phyloP scores from a whole-genome alignment of 495 filamentous ascomycete genomes.

The Penicillium ucsense region DNA sequence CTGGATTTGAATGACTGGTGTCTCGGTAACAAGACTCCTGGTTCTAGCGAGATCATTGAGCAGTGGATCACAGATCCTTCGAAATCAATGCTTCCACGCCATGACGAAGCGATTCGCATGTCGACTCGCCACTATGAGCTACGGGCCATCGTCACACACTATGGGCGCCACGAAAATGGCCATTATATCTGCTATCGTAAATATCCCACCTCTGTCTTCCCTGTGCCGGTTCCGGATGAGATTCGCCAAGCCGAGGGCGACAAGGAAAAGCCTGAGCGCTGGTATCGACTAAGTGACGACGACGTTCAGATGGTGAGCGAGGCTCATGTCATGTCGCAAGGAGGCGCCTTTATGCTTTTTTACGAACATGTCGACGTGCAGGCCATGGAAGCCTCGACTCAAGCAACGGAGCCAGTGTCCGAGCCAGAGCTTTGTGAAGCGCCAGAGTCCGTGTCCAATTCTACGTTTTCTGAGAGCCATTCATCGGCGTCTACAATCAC shows the following conservation, averaged over 20 bases:
- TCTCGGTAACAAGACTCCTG: slow-evolving; percentile 40
- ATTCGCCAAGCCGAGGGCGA: slow-evolving; percentile 27
- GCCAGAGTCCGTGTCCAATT: slow-evolving; percentile 15
- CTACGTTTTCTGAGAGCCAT: slow-evolving; percentile 14
- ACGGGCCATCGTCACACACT: slow-evolving; percentile 79
- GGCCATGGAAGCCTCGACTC: background rate
- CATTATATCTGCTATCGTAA: slow-evolving; percentile 90
- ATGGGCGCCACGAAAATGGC: slow-evolving; percentile 85
- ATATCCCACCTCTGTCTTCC: slow-evolving; percentile 37
- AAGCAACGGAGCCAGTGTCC: background rate
- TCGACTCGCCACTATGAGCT: slow-evolving; percentile 63
- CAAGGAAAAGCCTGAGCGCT: slow-evolving; percentile 38
- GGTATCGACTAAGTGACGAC: slow-evolving; percentile 85
- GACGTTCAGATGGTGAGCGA: slow-evolving; percentile 67
- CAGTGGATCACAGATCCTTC: slow-evolving; percentile 57
- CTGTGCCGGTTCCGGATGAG: slow-evolving; percentile 27
- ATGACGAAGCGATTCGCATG: slow-evolving; percentile 21
- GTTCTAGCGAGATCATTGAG: slow-evolving; percentile 37
- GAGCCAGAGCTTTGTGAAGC: slow-evolving; percentile 5
- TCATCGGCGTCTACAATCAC: too few species aligned
- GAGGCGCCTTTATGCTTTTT: slow-evolving; percentile 95
- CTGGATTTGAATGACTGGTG: slow-evolving; percentile 75
- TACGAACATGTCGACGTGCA: slow-evolving; percentile 52
- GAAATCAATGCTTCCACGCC: slow-evolving; percentile 55
- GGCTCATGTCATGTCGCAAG: slow-evolving; percentile 59